phyloP scores from a whole-genome alignment of 306 rosid species.

The Styphnolobium japonicum region DNA sequence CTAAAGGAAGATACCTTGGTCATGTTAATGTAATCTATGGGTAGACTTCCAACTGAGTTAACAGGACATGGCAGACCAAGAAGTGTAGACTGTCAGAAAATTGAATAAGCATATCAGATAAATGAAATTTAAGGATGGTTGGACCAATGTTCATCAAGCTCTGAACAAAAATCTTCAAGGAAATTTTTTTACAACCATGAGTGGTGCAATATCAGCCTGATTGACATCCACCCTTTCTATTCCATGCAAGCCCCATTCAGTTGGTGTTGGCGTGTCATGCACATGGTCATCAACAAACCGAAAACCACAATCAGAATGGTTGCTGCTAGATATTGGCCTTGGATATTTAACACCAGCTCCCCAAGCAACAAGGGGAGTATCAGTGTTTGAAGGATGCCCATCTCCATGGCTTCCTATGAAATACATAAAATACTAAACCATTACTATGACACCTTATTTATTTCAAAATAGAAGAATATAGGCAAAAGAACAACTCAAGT shows the following conservation, averaged over 20 bases:
- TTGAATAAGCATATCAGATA: slow-evolving; percentile 34
- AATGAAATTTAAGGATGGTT: slow-evolving; percentile 19
- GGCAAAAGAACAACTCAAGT: slow-evolving; percentile 3
- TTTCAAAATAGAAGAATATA: slow-evolving; percentile 6
- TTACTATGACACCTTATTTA: neutral
- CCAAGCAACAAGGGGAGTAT: slow-evolving; percentile 95
- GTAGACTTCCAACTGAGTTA: slow-evolving; percentile 88
- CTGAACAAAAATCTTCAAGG: neutral
- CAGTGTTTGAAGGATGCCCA: slow-evolving; percentile 93
- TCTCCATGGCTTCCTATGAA: slow-evolving; percentile 88
- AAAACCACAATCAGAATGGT: slow-evolving; percentile 67
- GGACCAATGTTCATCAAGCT: slow-evolving; percentile 4
- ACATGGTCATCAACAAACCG: slow-evolving; percentile 79
- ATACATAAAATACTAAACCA: slow-evolving; percentile 15
- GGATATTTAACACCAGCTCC: slow-evolving; percentile 90
- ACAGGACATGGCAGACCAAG: slow-evolving; percentile 85
- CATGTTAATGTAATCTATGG: slow-evolving; percentile 66
- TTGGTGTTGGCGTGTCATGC: slow-evolving; percentile 78
- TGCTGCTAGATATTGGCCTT: slow-evolving; percentile 61
- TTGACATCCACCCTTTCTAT: slow-evolving; percentile 92
- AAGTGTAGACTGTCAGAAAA: slow-evolving; percentile 73
- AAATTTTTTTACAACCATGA: slow-evolving; percentile 56
- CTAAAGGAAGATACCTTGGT: slow-evolving; percentile 51
- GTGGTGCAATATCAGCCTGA: slow-evolving; percentile 93
- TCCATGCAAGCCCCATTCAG: slow-evolving; percentile 78